Base-by-base conservation (phyloP, 495 filamentous ascomycete species). In the Penicillium turbatum region DNA sequence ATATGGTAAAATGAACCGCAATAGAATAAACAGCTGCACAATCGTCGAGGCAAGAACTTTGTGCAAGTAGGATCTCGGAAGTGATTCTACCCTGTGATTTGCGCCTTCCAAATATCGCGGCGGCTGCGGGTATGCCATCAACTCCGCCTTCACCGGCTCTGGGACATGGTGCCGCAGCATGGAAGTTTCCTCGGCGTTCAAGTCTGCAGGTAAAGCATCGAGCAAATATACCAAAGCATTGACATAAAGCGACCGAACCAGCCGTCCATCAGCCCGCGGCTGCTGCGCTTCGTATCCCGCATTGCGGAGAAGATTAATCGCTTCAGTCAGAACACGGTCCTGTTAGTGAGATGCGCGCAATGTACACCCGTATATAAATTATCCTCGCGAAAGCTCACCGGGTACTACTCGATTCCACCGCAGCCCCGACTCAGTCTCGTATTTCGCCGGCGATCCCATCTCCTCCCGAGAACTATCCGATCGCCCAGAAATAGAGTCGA, bases 221-320 rank as follows among this genome's bases (percentile, higher is more conserved):
- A 89, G 77, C 3, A 90, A 72, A 62, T 89, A 88, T 6, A 78
- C 72, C 6, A 88, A 49, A 37, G 83, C 80, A 59, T 84, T 78
- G 21, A 91, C 71, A 63, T 88, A 90, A 1, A 88, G 73, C 15
- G 81, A 78, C n/a, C 87, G 77, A 37, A 79, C 78, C 27, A 86
- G 63, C n/a, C 60, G 65, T 26, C 56, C 56, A 44, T 76, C 73
- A 11, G 66, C 62, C 1, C 64, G 56, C 13, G 63, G 57, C 48
- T 70, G 70, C 48, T 72, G 71, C 8, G 71, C 73, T 58, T 76
- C 72, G 26, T 66, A 70, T 0, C 64, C 60, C 21, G 71, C 70
- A 54, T 68, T 71, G 6, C 68, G 73, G 24, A 76, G 63, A 37
- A 74, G 64, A 37, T 67, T 70, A 29, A 72, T 63, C 4, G 70